A percentile compares a stretch with the other conserved stretches of the same genome.
Evolutionary conservation across 2,329 filamentous ascomycete species (phyloP).

Genomic region (Curvularia sp.): DNA sequence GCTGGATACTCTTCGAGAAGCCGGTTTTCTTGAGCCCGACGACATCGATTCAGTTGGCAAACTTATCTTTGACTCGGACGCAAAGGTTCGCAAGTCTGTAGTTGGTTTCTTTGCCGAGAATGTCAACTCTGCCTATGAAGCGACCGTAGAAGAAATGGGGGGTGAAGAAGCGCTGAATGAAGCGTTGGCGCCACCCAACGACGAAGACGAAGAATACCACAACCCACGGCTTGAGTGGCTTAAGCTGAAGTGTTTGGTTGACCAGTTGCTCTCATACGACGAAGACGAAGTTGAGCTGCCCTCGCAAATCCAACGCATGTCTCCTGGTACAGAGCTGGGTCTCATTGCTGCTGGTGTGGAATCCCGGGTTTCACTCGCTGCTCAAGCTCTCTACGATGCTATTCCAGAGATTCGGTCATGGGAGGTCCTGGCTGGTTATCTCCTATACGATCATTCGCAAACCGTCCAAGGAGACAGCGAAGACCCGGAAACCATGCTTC

Average conservation of each 20-base stretch:
- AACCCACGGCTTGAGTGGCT: slow-evolving; percentile 85
- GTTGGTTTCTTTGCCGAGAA: slow-evolving; percentile 90
- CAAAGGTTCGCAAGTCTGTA: slow-evolving; percentile 84
- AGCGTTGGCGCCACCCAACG: slow-evolving; percentile 71
- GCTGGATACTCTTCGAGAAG: slow-evolving; percentile 80
- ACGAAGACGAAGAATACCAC: slow-evolving; percentile 76
- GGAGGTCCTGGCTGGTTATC: slow-evolving; percentile 87
- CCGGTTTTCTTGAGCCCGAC: slow-evolving; percentile 85
- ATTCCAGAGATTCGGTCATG: slow-evolving; percentile 83
- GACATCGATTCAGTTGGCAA: slow-evolving; percentile 89
- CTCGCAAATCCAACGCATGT: slow-evolving; percentile 56
- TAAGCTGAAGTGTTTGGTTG: slow-evolving; percentile 86
- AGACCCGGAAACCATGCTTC: slow-evolving; percentile 69
- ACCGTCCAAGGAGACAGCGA: slow-evolving; percentile 62
- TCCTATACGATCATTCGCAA: slow-evolving; percentile 86
- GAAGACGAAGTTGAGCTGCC: slow-evolving; percentile 67
- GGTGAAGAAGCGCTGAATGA: slow-evolving; percentile 81
- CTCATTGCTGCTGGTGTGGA: slow-evolving; percentile 71
- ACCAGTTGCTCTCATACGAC: slow-evolving; percentile 84
- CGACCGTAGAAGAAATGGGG: slow-evolving; percentile 82
- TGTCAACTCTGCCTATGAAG: slow-evolving; percentile 80
- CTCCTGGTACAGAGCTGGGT: slow-evolving; percentile 51
- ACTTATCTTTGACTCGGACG: slow-evolving; percentile 87
- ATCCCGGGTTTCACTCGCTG: slow-evolving; percentile 83
- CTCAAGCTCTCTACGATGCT: slow-evolving; percentile 83